These are phyloP conservation scores for Globisporangium irregulare DNA, from an alignment of 352 stramenopile genomes.

Conservation along the genomic window DNA sequence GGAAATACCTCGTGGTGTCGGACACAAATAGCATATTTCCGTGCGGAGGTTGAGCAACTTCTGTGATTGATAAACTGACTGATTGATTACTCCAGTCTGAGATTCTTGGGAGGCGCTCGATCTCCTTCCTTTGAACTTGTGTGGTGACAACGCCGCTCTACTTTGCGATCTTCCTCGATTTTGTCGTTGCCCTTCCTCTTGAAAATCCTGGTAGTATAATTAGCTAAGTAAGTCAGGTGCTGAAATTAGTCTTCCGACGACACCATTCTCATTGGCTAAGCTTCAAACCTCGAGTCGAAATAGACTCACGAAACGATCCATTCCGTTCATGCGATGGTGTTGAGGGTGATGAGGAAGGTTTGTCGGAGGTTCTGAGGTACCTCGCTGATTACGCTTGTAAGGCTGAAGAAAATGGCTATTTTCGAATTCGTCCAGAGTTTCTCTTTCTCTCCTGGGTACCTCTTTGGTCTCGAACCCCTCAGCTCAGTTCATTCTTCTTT, in stretches of 20 bases:
- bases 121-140: background rate
- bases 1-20: background rate
- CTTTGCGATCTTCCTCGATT: slow-evolving; percentile 4
- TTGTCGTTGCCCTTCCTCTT: background rate
- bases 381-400: background rate
- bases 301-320: slow-evolving; percentile 8
- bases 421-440: background rate
- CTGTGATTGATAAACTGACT: background rate
- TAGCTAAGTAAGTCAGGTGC: background rate
- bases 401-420: background rate
- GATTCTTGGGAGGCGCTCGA: background rate
- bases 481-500: slow-evolving; percentile 3
- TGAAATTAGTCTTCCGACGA: background rate
- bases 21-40: too few species aligned
- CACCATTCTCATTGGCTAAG: background rate
- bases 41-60: background rate
- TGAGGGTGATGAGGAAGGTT: background rate
- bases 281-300: background rate
- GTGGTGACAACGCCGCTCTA: background rate
- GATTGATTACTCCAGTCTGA: background rate
- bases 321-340: background rate
- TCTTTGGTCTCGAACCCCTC: background rate
- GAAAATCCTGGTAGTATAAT: background rate
- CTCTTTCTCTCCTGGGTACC: background rate
- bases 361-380: background rate